Conservation (phyloP, 2,329 filamentous ascomycete species). For the Exserohilum turcica region DNA sequence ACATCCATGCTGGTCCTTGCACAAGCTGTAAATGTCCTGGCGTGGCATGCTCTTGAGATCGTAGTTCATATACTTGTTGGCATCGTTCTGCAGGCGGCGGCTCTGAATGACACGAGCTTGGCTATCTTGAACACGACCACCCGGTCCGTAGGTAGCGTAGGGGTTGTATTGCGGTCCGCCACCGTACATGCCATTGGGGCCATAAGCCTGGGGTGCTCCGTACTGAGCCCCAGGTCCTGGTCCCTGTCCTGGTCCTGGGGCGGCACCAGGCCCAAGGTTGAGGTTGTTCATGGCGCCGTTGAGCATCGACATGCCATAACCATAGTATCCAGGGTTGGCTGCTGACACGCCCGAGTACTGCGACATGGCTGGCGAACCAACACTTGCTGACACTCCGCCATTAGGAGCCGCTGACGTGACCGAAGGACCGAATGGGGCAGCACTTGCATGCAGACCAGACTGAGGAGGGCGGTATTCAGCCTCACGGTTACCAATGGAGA, state of each 20-base stretch:
- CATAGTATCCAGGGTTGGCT: constrained; percentile 51
- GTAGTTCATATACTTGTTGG: constrained; percentile 80
- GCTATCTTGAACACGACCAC: constrained; percentile 68
- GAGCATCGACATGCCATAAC: constrained; percentile 66
- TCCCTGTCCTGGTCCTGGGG: too few relatives aligned
- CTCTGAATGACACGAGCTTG: constrained; percentile 76
- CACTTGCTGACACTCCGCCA: constrained; percentile 28
- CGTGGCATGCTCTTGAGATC: constrained; percentile 74
- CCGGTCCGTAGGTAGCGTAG: constrained; percentile 47
- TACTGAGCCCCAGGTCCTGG: constrained; percentile 47
- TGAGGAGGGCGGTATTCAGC: constrained; percentile 65
- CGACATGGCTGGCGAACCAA: constrained; percentile 40
- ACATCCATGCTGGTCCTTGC: constrained; percentile 98
- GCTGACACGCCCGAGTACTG: constrained; percentile 38
- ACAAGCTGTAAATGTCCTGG: constrained; percentile 85
- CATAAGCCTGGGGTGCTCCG: constrained; percentile 35
- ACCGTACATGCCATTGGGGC: constrained; percentile 32
- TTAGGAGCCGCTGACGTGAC: constrained; percentile 46
- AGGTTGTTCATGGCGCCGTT: constrained; percentile 72
- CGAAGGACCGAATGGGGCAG: constrained; percentile 76
- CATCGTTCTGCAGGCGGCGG: constrained; percentile 71
- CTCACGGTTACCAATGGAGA: constrained; percentile 58
- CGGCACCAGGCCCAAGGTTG: constrained; percentile 34
- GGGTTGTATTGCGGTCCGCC: constrained; percentile 33
- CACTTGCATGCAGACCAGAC: constrained; percentile 78